Evolutionary conservation across 352 stramenopile species (phyloP), one percentile per base, ranked within the genome.

Genomic region (Blastocystis sp.): DNA sequence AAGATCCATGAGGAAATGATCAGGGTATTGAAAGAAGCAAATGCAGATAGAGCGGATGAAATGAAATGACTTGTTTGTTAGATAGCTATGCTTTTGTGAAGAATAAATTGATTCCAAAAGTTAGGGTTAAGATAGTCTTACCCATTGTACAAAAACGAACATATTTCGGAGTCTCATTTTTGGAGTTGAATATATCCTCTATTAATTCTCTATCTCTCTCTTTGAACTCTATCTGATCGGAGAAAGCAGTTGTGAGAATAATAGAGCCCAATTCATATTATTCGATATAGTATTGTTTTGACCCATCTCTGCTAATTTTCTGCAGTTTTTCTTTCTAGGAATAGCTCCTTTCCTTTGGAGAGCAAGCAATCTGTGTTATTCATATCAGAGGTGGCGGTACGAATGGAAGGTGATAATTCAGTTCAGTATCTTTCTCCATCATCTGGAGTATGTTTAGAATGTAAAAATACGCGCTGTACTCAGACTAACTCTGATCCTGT

Each of bases 1-100:
- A 90, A 93, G 37, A 92, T 96, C 78, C 94, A 96, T 91, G 63
- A 93, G 16, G 91, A 91, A 30, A 64, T 92, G 3, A 64, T 92
- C 6, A 11, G 20, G 5, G 37, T 87, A 1, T 41, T 91, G 26
- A 81, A 82, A 30, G 54, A 37, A 30, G 85, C 73, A 39, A 37
- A 75, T 59, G 85, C 50, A 20, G 85, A 81, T 41, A 50, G 45
- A 16, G 50, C 87, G 24, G 81, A 90, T 41, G 37, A 34, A 34
- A 34, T 34, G 30, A 1, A 34, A 34, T 34, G 30, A 34, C 30
- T 34, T 34, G 30, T 34, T 34, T 34, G 30, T 34, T 34, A 34
- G 30, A 34, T 34, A 34, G 1, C 30, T 34, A 1, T 34, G 30
- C 30, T 34, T 34, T 34, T 34, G 30, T 34, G 30, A 34, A 1